Percentiles rank a stretch among this genome's conserved stretches.
phyloP scores from a whole-genome alignment of 1,284 basidiomycete species.

The Ganoderma leucocontextum region DNA sequence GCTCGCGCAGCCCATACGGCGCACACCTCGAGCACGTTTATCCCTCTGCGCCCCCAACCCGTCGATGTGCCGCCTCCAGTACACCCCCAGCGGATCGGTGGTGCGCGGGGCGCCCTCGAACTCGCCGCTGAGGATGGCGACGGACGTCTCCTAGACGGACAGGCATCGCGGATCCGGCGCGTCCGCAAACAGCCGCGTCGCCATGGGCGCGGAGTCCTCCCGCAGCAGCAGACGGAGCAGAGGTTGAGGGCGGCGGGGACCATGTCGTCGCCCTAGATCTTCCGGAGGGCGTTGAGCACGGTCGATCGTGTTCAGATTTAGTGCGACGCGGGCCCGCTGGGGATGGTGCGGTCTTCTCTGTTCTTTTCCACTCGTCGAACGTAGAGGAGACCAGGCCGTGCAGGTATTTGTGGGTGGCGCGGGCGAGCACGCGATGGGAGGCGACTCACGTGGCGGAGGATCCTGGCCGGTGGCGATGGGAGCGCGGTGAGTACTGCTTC shows the following conservation, averaged over 20 bases:
- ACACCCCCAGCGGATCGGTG: background rate
- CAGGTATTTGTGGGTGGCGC: background rate
- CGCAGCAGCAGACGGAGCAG: background rate
- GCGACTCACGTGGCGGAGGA: background rate
- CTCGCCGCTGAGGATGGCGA: background rate
- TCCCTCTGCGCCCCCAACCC: background rate
- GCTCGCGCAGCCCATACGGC: background rate
- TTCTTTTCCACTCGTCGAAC: background rate
- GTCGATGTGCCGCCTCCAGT: background rate
- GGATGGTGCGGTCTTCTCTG: background rate
- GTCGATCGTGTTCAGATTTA: background rate
- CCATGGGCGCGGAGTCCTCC: background rate
- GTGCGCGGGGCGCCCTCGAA: conserved; percentile 3
- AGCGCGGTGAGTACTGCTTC: too few species aligned
- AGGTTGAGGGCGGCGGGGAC: conserved; percentile 6
- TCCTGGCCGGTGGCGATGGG: background rate
- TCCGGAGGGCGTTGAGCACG: background rate
- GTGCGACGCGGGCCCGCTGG: background rate
- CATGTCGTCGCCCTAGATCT: background rate
- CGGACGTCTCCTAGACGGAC: background rate
- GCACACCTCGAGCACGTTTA: background rate
- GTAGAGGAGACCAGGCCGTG: background rate
- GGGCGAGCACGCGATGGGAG: background rate
- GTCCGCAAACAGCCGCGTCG: background rate
- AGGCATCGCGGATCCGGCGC: background rate